Evolutionary conservation across 2,329 filamentous ascomycete species (phyloP), one percentile per base, ranked within the genome.

Genomic region (Chrysoporthe deuterocubensis): DNA sequence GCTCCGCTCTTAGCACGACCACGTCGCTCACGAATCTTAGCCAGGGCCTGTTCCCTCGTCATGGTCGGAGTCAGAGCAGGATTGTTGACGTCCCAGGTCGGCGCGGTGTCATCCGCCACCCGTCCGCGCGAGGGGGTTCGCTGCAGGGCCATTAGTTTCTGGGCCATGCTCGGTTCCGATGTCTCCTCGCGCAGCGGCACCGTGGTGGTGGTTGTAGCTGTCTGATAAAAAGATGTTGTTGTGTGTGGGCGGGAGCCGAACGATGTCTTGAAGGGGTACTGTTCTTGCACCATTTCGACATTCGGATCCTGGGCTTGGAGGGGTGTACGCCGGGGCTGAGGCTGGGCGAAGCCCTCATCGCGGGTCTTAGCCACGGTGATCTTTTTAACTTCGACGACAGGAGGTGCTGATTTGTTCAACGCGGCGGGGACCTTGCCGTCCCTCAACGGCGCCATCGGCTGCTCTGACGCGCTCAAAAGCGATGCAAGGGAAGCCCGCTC

Each of bases 31-130:
- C 89, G 85, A 72, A 95, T 94, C 76, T 90, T 88, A 66, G 90
- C 90, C 18, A 95, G 84, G 3, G 92, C 92, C 77, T 93, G 85
- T 76, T 93, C 92, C 65, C 92, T 85, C 37, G 87, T 87, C 86
- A 90, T 89, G 50, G 88, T 90, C 5, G 88, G 87, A 54, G 85
- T 89, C 69, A 90, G 76, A 11, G 87, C 87, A 26, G 86, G 85
- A 75, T 89, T 85, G 69, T 79, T 84, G 52, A 81, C 75, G 75
- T 88, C 86, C 72, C 88, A 88, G 11, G 79, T 81, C 4, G 80
- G 79, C 8, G 72, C 71, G 65, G 73, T 70, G 21, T 61, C 61
- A 32, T 44, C 65, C 50, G 52, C 65, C 34, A 42, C 68, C 8
- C 46, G 69, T 42, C 57, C 57, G 4, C 75, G 76, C 4, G 80